Percentiles rank a stretch among this genome's conserved stretches.
These are phyloP conservation scores for Metrosideros polymorpha DNA, from an alignment of 441 rosid genomes.

Conservation along the genomic window DNA sequence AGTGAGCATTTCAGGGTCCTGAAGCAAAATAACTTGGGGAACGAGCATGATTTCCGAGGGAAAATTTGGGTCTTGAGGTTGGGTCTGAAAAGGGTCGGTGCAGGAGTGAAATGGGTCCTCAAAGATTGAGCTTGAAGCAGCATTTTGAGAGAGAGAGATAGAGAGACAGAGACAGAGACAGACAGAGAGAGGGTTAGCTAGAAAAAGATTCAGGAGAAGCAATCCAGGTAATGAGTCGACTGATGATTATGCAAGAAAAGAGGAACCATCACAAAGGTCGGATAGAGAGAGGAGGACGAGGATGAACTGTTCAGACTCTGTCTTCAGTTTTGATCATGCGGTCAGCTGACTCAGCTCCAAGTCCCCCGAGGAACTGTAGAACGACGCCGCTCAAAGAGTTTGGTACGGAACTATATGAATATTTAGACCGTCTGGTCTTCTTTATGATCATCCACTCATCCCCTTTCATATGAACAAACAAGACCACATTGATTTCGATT, in stretches of 20 bases:
- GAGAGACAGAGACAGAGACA: background rate
- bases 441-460: background rate
- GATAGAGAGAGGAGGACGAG: background rate
- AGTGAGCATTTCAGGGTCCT: slow-evolving; percentile 51
- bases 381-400: background rate
- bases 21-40: slow-evolving; percentile 18
- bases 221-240: background rate
- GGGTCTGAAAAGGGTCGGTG: slow-evolving; percentile 25
- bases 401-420: background rate
- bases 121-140: slow-evolving; percentile 52
- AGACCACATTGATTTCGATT: background rate
- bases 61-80: slow-evolving; percentile 19
- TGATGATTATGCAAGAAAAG: background rate
- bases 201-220: background rate
- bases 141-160: slow-evolving; percentile 15
- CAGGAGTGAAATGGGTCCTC: slow-evolving; percentile 21
- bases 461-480: background rate
- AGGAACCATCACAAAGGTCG: background rate
- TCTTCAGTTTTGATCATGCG: background rate
- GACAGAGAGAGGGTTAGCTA: background rate
- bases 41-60: slow-evolving; percentile 1
- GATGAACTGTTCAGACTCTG: background rate
- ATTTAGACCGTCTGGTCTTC: background rate
- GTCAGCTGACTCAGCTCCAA: background rate
- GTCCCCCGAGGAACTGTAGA: background rate